Evolutionary conservation across 23 red algal genomes (phyloP).

Genomic region (Gracilaria domingensis): DNA sequence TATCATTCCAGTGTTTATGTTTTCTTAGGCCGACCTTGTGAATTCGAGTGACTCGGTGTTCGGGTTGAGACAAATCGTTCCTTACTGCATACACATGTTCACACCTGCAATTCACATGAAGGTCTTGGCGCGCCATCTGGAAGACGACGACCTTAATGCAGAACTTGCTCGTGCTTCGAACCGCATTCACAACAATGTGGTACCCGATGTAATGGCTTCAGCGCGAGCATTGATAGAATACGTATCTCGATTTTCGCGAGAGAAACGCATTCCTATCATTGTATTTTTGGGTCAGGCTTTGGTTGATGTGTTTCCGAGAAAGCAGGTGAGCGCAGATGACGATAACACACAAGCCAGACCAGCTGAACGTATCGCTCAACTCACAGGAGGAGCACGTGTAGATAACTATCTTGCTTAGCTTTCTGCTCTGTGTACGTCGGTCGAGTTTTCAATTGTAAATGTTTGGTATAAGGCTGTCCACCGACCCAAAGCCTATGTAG

Average conservation of each 20-base stretch:
- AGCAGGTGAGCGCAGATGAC: background rate
- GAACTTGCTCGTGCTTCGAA: slow-evolving; percentile 43
- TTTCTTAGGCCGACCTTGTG: slow-evolving; percentile 81
- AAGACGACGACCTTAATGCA: slow-evolving; percentile 69
- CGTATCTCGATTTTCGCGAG: slow-evolving; percentile 75
- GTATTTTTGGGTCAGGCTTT: slow-evolving; percentile 74
- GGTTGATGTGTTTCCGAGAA: slow-evolving; percentile 61
- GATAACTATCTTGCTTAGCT: slow-evolving; percentile 30
- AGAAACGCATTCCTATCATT: slow-evolving; percentile 82
- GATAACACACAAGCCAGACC: slow-evolving; percentile 11
- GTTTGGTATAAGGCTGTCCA: background rate
- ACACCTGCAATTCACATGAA: slow-evolving; percentile 79
- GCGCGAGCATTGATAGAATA: slow-evolving; percentile 70
- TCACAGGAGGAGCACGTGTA: slow-evolving; percentile 48
- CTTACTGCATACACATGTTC: slow-evolving; percentile 73
- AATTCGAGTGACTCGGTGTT: slow-evolving; percentile 74
- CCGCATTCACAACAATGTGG: slow-evolving; percentile 42
- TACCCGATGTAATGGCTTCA: slow-evolving; percentile 57
- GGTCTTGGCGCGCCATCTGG: slow-evolving; percentile 80
- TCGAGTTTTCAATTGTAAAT: background rate
- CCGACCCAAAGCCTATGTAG: background rate
- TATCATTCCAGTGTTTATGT: slow-evolving; percentile 75
- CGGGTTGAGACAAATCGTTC: slow-evolving; percentile 52
- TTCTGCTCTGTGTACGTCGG: background rate
- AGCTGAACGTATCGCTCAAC: slow-evolving; percentile 52